Evolutionary conservation across 305 asterid species (phyloP).

Genomic region (Ilex paraguariensis): DNA sequence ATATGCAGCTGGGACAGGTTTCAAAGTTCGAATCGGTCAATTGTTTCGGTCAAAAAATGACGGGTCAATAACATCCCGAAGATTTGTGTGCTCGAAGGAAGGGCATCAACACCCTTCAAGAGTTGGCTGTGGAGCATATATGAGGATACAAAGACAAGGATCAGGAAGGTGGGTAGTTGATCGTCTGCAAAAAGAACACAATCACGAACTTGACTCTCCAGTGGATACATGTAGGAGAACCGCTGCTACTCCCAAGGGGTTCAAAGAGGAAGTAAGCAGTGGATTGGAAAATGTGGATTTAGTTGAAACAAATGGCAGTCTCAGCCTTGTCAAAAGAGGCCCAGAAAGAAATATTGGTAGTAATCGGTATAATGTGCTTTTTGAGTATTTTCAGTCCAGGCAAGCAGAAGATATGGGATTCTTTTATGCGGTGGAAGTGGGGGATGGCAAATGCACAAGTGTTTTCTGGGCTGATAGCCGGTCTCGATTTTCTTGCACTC

Average conservation of each 20-base stretch:
- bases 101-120: slow-evolving; percentile 8
- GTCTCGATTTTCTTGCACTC: slow-evolving; percentile 1
- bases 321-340: slow-evolving; percentile 3
- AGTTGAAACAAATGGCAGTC: slow-evolving; percentile 4
- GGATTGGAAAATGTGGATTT: slow-evolving; percentile 4
- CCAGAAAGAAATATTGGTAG: not conserved
- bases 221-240: not conserved
- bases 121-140: slow-evolving; percentile 3
- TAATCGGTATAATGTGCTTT: not conserved
- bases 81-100: slow-evolving; percentile 10
- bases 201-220: slow-evolving; percentile 6
- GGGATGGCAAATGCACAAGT: not conserved
- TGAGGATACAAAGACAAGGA: slow-evolving; percentile 3
- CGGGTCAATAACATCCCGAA: slow-evolving; percentile 2
- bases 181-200: slow-evolving; percentile 8
- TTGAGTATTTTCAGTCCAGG: not conserved
- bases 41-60: slow-evolving; percentile 8
- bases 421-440: slow-evolving; percentile 3
- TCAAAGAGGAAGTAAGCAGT: slow-evolving; percentile 1
- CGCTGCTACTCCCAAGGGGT: not conserved
- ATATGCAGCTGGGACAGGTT: slow-evolving; percentile 1
- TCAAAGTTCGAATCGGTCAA: slow-evolving; percentile 5
- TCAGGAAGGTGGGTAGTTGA: slow-evolving; percentile 7
- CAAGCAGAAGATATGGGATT: slow-evolving; percentile 3
- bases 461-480: slow-evolving; percentile 1